Conservation (phyloP, 208 protist genomes). For the Acanthamoeba divionensis region DNA sequence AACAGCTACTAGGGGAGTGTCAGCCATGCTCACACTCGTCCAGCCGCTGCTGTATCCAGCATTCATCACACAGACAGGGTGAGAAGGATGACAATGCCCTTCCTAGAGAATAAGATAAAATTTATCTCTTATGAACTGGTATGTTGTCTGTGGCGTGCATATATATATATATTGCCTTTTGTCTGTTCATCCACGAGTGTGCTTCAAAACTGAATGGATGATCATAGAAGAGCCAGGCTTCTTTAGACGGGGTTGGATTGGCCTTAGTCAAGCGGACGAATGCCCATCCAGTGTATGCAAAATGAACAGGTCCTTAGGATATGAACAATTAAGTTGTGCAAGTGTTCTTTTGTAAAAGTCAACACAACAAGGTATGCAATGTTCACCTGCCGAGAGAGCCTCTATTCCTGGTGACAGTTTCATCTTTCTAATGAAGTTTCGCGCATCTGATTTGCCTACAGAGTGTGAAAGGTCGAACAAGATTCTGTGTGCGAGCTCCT, state of each 20-base stretch:
- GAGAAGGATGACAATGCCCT: too few relatives aligned
- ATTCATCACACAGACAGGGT: conserved; percentile 41
- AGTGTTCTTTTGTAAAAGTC: too few relatives aligned
- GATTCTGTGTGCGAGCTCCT: background rate
- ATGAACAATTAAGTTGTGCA: too few relatives aligned
- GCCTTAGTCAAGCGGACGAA: too few relatives aligned
- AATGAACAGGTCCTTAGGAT: background rate
- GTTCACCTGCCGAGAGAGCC: background rate
- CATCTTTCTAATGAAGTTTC: conserved; percentile 33
- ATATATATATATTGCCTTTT: too few relatives aligned
- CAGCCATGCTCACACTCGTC: too few relatives aligned
- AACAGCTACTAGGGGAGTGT: background rate
- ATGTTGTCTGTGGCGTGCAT: too few relatives aligned
- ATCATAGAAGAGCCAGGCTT: background rate
- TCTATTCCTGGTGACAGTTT: background rate
- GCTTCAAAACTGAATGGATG: background rate
- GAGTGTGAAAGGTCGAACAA: background rate
- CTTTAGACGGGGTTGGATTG: background rate
- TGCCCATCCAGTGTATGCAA: conserved; percentile 3
- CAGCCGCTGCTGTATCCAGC: conserved; percentile 34
- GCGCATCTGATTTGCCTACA: background rate
- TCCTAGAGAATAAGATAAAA: too few relatives aligned
- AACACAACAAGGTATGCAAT: too few relatives aligned
- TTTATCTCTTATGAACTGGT: too few relatives aligned
- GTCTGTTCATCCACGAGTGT: background rate